Evolutionary conservation across 2,329 filamentous ascomycete species (phyloP).

Genomic region (Aplosporella prunicola): DNA sequence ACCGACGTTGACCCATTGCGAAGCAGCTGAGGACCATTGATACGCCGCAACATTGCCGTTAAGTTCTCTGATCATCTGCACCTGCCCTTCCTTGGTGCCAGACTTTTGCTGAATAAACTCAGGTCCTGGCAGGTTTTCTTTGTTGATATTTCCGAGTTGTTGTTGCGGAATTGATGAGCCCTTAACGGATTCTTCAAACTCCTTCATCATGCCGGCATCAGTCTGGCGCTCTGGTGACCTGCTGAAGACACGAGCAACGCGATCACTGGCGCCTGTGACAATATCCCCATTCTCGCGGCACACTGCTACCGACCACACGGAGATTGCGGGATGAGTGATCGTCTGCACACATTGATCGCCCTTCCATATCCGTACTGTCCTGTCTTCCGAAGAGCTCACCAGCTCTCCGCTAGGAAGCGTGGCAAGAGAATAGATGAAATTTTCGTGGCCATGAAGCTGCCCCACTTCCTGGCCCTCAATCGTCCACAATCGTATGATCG

Average conservation of each 20-base stretch:
- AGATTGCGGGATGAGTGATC: constrained; percentile 93
- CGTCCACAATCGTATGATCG: constrained; percentile 79
- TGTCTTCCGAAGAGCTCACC: constrained; percentile 85
- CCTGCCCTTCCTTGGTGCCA: constrained; percentile 93
- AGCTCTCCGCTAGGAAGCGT: constrained; percentile 74
- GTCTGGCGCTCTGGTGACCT: constrained; percentile 61
- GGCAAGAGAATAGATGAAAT: constrained; percentile 83
- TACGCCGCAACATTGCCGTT: constrained; percentile 80
- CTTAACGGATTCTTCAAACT: constrained; percentile 76
- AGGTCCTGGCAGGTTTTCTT: constrained; percentile 80
- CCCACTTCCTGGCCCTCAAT: constrained; percentile 66
- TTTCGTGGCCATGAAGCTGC: constrained; percentile 79
- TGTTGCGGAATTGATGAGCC: constrained; percentile 81
- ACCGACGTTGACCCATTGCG: constrained; percentile 78
- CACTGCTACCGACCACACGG: constrained; percentile 86
- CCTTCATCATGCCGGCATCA: constrained; percentile 54
- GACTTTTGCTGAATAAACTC: constrained; percentile 74
- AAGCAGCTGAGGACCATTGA: constrained; percentile 62
- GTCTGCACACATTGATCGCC: constrained; percentile 79
- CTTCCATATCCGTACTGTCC: constrained; percentile 86
- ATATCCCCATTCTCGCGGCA: constrained; percentile 80
- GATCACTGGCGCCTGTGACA: constrained; percentile 85
- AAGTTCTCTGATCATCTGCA: constrained; percentile 78
- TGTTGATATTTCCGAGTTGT: constrained; percentile 68
- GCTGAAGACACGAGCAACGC: constrained; percentile 75